phyloP scores from a whole-genome alignment of 228 moss, liverwort and hornwort genomes.

The Sphagnum magellanicum region DNA sequence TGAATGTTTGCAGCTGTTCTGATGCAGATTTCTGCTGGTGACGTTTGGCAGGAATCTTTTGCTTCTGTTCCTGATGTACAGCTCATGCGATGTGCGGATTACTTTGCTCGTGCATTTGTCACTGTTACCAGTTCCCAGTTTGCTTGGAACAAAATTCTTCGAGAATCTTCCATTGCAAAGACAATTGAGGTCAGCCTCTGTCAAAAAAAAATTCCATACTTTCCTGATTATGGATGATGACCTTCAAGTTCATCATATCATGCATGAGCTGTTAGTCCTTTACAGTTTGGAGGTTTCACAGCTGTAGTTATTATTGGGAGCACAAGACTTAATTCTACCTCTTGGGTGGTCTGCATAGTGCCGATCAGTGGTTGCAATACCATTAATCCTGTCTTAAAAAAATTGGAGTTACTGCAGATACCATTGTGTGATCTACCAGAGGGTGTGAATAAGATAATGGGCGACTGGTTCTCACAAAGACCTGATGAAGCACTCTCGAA shows the following conservation, averaged over 20 bases:
- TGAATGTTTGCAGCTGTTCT: no score
- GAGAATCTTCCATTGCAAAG: slow-evolving; percentile 67
- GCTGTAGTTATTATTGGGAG: no score
- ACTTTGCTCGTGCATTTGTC: slow-evolving; percentile 68
- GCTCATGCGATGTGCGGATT: slow-evolving; percentile 89
- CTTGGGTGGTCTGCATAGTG: no score
- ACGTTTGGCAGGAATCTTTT: slow-evolving; percentile 66
- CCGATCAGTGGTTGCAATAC: no score
- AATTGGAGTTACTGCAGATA: slow-evolving; percentile 36
- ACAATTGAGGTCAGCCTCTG: slow-evolving; percentile 49
- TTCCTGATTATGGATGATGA: no score
- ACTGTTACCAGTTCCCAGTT: slow-evolving; percentile 76
- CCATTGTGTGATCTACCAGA: slow-evolving; percentile 76
- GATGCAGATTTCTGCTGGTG: no score
- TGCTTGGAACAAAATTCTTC: slow-evolving; percentile 82
- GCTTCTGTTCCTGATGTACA: slow-evolving; percentile 70
- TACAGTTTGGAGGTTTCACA: no score
- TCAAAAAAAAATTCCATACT: no score
- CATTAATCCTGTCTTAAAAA: neutral
- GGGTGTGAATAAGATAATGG: slow-evolving; percentile 47
- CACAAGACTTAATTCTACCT: no score
- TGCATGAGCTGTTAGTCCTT: no score
- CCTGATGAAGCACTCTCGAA: slow-evolving; percentile 75
- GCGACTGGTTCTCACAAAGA: slow-evolving; percentile 71
- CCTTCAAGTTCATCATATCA: no score